Evolutionary conservation across 768 basidiomycete genomes (phyloP), one percentile per base, ranked within the genome.

Genomic region (Psilocybe azurescens): DNA sequence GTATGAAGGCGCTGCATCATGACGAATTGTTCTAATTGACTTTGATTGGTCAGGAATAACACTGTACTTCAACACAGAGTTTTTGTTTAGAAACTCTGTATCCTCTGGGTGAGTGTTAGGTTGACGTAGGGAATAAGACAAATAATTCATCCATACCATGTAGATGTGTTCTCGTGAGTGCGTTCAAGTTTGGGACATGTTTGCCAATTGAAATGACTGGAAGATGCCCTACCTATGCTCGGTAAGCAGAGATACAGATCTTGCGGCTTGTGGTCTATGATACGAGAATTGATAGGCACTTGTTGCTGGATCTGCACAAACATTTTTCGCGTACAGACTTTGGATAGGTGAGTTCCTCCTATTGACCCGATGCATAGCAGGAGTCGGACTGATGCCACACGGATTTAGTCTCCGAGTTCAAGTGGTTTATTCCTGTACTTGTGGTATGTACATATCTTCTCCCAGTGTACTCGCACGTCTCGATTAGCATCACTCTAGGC

Each of bases 201-300:
- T 7, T 36, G 33, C 11, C 33, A 11, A 36, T 11, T 36, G 33
- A 36, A 36, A 36, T 36, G 33, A 11, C 33, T 24, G 33, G 33
- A 36, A 60, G 59, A 60, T 60, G 59, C 59, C 59, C 1, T 60
- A 55, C 39, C 14, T 55, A 48, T 54, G 41, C 29, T 48, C 59
- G 14, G 59, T 60, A 48, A 38, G 32, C 10, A 13, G 3, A 16
- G 10, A 10, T 28, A 5, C 20, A 10, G 24, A 24, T 24, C 24
- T 24, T 24, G 24, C 24, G 24, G 24, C 24, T 24, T 24, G 24
- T 24, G 24, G 24, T 24, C n/a, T 54, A 18, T 38, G 2, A 49
- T 13, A 6, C 29, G 5, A 18, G n/a, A 9, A 14, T 16, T 30
- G 8, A 28, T 11, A 60, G 59, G 59, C 59, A 14, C 46, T 60